Evolutionary conservation across 2,329 filamentous ascomycete species (phyloP).

Genomic region (Colletotrichum graminicola): DNA sequence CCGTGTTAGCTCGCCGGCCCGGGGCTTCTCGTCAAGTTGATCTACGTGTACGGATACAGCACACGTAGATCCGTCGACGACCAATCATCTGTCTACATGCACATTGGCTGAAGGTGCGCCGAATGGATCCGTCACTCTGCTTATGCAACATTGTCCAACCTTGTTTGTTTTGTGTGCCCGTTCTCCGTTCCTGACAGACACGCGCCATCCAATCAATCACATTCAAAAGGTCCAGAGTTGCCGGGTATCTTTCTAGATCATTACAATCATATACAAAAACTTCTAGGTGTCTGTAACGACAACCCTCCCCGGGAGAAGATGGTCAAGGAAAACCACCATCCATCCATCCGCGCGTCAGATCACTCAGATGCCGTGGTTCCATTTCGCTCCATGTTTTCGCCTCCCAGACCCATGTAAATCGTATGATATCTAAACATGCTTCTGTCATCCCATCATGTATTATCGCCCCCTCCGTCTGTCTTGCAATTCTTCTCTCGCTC

Average conservation of each 20-base stretch:
- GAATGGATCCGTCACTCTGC: background rate
- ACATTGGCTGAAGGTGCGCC: background rate
- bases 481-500: too few species aligned
- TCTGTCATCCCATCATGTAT: slow-evolving; percentile 25
- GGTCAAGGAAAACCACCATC: background rate
- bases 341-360: background rate
- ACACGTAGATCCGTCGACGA: too few species aligned
- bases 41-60: background rate
- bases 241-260: slow-evolving; percentile 9
- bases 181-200: background rate
- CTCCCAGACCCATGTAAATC: background rate
- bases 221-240: background rate
- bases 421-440: slow-evolving; percentile 11
- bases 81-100: too few species aligned
- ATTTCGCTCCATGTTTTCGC: background rate
- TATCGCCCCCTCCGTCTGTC: background rate
- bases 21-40: background rate
- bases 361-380: slow-evolving; percentile 8
- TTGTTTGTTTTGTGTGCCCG: background rate
- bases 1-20: background rate
- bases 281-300: background rate
- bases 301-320: too few species aligned
- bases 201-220: background rate
- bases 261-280: background rate
- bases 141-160: background rate